These are phyloP conservation scores for Clonostachys chloroleuca DNA, from an alignment of 2,329 filamentous ascomycete species.

Conservation along the genomic window DNA sequence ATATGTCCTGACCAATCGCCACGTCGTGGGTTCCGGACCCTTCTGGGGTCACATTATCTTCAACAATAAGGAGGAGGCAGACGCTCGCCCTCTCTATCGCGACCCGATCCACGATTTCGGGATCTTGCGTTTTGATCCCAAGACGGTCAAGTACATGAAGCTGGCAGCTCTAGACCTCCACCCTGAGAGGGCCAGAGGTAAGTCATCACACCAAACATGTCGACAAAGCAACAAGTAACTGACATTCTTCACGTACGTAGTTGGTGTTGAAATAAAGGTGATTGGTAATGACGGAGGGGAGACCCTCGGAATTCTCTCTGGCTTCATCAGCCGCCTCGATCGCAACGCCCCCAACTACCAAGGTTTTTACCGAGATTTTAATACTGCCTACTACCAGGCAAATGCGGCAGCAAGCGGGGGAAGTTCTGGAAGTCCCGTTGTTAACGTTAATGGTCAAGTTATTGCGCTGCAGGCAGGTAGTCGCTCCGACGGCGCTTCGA, in stretches of 20 bases:
- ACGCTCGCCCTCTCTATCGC: conserved; percentile 93
- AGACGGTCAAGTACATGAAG: conserved; percentile 95
- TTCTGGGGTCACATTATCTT: conserved; percentile 99
- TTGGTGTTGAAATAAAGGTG: conserved; percentile 91
- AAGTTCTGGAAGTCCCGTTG: conserved; percentile 96
- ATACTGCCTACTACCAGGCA: conserved; percentile 92
- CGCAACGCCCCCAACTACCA: conserved; percentile 69
- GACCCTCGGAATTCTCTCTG: conserved; percentile 85
- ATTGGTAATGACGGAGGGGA: conserved; percentile 98
- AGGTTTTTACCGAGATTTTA: conserved; percentile 98
- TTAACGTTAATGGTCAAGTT: conserved; percentile 89
- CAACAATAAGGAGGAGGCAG: conserved; percentile 96
- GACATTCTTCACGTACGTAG: conserved; percentile 25
- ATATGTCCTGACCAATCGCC: conserved; percentile 82
- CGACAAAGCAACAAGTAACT: too few species aligned
- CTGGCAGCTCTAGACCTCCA: conserved; percentile 74
- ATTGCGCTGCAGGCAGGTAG: conserved; percentile 93
- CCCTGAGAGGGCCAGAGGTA: conserved; percentile 75
- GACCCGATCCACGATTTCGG: conserved; percentile 99
- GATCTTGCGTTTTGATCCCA: conserved; percentile 92
- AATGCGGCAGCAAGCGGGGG: conserved; percentile 95
- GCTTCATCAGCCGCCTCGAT: neutral
- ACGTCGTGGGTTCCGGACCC: conserved; percentile 91
- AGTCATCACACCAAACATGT: conserved; percentile 8
- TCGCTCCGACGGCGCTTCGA: conserved; percentile 88